A percentile compares a stretch with the other conserved stretches of the same genome.
Evolutionary conservation across 352 stramenopile genomes (phyloP).

Genomic region (Phytophthora fragariae): DNA sequence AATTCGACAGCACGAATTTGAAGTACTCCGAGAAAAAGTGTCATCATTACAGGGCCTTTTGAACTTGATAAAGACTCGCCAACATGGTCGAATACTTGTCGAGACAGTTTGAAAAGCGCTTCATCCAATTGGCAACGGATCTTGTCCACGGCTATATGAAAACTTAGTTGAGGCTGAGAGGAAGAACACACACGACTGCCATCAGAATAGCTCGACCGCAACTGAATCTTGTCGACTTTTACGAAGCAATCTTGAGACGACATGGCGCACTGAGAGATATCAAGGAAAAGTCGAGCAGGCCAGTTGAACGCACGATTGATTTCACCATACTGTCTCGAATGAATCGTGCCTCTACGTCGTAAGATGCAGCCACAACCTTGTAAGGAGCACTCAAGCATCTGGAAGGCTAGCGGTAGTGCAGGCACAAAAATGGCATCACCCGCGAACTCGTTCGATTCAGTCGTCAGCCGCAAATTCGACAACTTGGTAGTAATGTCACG

Average conservation of each 20-base stretch:
- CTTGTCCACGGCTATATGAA: conserved; percentile 48
- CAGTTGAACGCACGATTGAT: conserved; percentile 2
- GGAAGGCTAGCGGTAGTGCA: conserved; percentile 66
- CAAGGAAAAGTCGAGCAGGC: conserved; percentile 47
- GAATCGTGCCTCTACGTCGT: not conserved
- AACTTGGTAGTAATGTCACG: conserved; percentile 42
- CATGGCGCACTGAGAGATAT: conserved; percentile 45
- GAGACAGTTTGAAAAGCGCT: conserved; percentile 28
- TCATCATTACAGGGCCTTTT: conserved; percentile 9
- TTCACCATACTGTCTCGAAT: not conserved
- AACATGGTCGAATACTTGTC: conserved; percentile 11
- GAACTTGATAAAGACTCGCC: not conserved
- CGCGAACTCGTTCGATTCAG: conserved; percentile 70
- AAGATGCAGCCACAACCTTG: conserved; percentile 61
- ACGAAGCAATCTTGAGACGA: conserved; percentile 45
- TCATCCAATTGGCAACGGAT: conserved; percentile 60
- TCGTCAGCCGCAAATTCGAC: conserved; percentile 56
- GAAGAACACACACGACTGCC: conserved; percentile 48
- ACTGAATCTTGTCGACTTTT: conserved; percentile 41
- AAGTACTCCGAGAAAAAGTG: conserved; percentile 63
- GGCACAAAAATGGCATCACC: conserved; percentile 72
- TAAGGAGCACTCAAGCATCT: conserved; percentile 78
- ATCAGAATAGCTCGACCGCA: conserved; percentile 66
- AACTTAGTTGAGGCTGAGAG: conserved; percentile 58
- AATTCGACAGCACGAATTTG: conserved; percentile 64